phyloP scores from a whole-genome alignment of 2,329 filamentous ascomycete genomes.

The Geoglossum cookeanum region DNA sequence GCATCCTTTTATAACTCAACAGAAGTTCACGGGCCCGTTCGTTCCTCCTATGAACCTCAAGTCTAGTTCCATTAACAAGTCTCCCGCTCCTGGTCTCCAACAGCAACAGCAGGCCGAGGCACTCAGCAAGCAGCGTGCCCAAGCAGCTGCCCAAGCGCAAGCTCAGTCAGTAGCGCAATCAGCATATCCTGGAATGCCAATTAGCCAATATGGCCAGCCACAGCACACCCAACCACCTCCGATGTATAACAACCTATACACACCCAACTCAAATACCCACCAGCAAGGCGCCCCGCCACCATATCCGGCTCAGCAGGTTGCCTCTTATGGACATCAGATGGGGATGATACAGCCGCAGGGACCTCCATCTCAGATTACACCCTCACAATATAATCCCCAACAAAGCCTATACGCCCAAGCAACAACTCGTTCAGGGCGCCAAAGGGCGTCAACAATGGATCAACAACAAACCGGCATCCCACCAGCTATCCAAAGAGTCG shows the following conservation, averaged over 20 bases:
- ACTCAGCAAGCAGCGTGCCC: conserved; percentile 73
- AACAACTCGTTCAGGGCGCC: conserved; percentile 57
- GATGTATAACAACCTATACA: conserved; percentile 69
- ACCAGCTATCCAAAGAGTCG: conserved; percentile 78
- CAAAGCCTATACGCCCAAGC: conserved; percentile 59
- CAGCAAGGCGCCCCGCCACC: conserved; percentile 58
- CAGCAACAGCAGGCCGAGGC: conserved; percentile 93
- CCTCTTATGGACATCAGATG: conserved; percentile 54
- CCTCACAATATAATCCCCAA: conserved; percentile 48
- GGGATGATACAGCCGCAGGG: conserved; percentile 32
- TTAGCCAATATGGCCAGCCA: conserved; percentile 33
- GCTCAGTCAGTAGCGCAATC: conserved; percentile 48
- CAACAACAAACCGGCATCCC: conserved; percentile 87
- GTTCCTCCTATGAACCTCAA: conserved; percentile 95
- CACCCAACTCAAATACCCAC: conserved; percentile 38
- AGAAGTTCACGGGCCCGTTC: conserved; percentile 91
- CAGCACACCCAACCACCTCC: conserved; percentile 34
- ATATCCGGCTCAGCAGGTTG: conserved; percentile 49
- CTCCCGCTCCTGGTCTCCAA: conserved; percentile 79
- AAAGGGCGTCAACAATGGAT: conserved; percentile 91
- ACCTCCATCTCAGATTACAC: conserved; percentile 40
- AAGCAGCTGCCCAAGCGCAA: conserved; percentile 29
- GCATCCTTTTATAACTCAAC: conserved; percentile 95
- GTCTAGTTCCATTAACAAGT: conserved; percentile 64
- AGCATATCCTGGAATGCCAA: conserved; percentile 44